These are phyloP conservation scores for Aureobasidium zeae DNA, from an alignment of 2,329 filamentous ascomycete genomes.

Conservation along the genomic window DNA sequence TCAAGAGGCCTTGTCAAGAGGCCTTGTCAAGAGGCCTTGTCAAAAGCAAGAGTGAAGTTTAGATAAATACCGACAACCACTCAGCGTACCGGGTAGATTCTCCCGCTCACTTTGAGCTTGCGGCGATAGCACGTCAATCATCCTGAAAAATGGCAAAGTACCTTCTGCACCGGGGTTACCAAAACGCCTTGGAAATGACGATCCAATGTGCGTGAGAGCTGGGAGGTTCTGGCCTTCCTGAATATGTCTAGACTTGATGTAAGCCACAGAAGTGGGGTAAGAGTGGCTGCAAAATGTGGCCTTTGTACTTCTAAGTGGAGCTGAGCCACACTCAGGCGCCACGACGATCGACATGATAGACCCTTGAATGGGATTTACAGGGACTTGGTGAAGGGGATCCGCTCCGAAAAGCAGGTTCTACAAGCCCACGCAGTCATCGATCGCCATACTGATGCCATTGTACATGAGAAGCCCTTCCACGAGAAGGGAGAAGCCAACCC, in stretches of 20 bases:
- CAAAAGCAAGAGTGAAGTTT: conserved; percentile 3
- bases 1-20: too few species aligned
- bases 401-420: conserved; percentile 8
- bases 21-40: not conserved
- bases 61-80: not conserved
- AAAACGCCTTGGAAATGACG: not conserved
- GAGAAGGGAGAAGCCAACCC: not conserved
- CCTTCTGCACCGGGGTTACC: not conserved
- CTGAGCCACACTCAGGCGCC: conserved; percentile 5
- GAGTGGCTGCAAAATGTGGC: conserved; percentile 1
- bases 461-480: conserved; percentile 6
- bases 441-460: conserved; percentile 14
- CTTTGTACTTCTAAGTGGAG: not conserved
- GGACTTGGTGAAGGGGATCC: not conserved
- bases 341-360: conserved; percentile 5
- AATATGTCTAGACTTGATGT: not conserved
- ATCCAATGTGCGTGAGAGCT: conserved; percentile 7
- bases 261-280: conserved; percentile 12
- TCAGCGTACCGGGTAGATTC: not conserved
- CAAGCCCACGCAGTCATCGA: conserved; percentile 1
- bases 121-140: conserved; percentile 7
- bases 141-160: conserved; percentile 4
- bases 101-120: conserved; percentile 3
- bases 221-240: conserved; percentile 1
- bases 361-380: not conserved